Evolutionary conservation across 2,329 filamentous ascomycete genomes (phyloP).

Genomic region (Botrytis fabae): DNA sequence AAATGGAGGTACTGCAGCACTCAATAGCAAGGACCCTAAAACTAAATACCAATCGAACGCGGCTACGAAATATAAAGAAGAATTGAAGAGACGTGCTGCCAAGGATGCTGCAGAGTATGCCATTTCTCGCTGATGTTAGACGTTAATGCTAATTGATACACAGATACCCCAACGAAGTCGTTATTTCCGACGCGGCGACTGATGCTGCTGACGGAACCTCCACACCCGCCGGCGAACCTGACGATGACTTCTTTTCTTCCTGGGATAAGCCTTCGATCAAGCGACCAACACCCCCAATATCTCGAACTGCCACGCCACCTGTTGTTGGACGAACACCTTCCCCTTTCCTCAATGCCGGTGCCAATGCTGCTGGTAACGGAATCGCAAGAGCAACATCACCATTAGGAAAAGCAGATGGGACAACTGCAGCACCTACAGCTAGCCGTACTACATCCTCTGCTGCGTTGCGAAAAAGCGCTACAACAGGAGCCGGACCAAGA

Average conservation of each 20-base stretch:
- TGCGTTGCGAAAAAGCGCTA: slow-evolving; percentile 74
- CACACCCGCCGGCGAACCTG: slow-evolving; percentile 78
- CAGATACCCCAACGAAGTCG: slow-evolving; percentile 82
- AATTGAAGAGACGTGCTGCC: slow-evolving; percentile 81
- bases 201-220: slow-evolving; percentile 62
- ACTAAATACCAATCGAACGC: slow-evolving; percentile 93
- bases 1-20: slow-evolving; percentile 88
- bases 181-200: slow-evolving; percentile 71
- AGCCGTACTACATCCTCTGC: slow-evolving; percentile 75
- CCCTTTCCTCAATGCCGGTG: slow-evolving; percentile 77
- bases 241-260: slow-evolving; percentile 97
- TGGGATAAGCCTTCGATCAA: slow-evolving; percentile 99
- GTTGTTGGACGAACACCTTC: slow-evolving; percentile 78
- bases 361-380: slow-evolving; percentile 69
- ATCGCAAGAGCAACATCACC: slow-evolving; percentile 80
- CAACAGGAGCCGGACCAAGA: slow-evolving; percentile 63
- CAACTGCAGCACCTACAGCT: slow-evolving; percentile 56
- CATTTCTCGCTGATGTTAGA: neutral
- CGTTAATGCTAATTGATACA: slow-evolving; percentile 31
- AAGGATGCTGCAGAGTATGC: slow-evolving; percentile 81
- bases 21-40: slow-evolving; percentile 95
- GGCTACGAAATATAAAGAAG: slow-evolving; percentile 98
- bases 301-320: slow-evolving; percentile 83
- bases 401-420: slow-evolving; percentile 61
- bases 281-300: slow-evolving; percentile 89